Conservation (phyloP, 805 yeast species). For the Hanseniaspora singularis region DNA sequence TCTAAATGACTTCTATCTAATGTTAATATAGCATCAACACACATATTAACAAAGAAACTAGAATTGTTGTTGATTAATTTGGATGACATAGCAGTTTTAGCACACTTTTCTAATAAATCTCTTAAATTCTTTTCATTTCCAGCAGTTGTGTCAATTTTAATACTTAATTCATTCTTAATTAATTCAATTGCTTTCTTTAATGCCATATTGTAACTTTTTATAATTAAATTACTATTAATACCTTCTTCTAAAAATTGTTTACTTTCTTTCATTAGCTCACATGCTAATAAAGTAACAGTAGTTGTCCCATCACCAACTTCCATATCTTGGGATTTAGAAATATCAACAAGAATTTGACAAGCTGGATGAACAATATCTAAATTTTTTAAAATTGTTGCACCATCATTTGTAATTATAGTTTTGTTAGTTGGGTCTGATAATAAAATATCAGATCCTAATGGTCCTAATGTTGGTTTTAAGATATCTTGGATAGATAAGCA, state of each 20-base stretch:
- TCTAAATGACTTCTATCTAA: slow-evolving; percentile 77
- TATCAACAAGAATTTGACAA: slow-evolving; percentile 87
- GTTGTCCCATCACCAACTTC: slow-evolving; percentile 99
- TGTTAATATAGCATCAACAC: slow-evolving; percentile 84
- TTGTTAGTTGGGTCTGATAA: slow-evolving; percentile 72
- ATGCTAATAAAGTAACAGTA: slow-evolving; percentile 85
- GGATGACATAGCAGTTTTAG: slow-evolving; percentile 94
- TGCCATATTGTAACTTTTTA: slow-evolving; percentile 79
- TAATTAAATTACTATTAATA: slow-evolving; percentile 77
- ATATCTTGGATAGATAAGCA: slow-evolving; percentile 96
- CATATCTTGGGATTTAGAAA: slow-evolving; percentile 91
- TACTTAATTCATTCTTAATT: slow-evolving; percentile 56
- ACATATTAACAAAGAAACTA: slow-evolving; percentile 86
- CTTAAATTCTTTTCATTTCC: slow-evolving; percentile 45
- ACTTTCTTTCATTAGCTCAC: slow-evolving; percentile 85
- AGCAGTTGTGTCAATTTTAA: slow-evolving; percentile 46
- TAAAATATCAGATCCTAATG: slow-evolving; percentile 90
- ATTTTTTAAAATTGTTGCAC: slow-evolving; percentile 87
- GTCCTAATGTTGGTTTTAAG: slow-evolving; percentile 87
- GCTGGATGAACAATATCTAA: slow-evolving; percentile 97
- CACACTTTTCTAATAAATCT: slow-evolving; percentile 76
- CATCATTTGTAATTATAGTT: slow-evolving; percentile 95
- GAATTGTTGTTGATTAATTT: slow-evolving; percentile 82
- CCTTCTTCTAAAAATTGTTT: slow-evolving; percentile 91
- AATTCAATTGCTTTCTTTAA: slow-evolving; percentile 61